Conservation (phyloP, 2,329 filamentous ascomycete genomes). For the Setomelanomma holmii region DNA sequence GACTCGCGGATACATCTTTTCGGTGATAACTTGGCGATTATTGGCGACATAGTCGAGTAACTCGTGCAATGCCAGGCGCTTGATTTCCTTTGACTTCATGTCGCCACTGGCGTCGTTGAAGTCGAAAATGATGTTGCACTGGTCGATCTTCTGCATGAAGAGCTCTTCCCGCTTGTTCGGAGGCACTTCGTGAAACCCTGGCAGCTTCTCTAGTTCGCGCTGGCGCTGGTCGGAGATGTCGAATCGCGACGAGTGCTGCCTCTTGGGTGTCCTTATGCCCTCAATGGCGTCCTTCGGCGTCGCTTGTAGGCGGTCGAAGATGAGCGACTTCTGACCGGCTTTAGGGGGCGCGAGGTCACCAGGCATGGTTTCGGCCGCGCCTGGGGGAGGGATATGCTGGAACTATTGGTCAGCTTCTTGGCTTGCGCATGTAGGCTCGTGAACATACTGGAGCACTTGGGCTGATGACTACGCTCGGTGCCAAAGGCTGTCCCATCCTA, state of each 20-base stretch:
- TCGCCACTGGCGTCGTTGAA: constrained; percentile 98
- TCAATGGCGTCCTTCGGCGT: constrained; percentile 97
- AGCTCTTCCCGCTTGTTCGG: constrained; percentile 94
- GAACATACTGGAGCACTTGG: constrained; percentile 75
- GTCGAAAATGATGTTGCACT: constrained; percentile 99
- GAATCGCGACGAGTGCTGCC: constrained; percentile 96
- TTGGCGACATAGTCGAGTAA: constrained; percentile 98
- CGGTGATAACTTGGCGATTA: constrained; percentile 97
- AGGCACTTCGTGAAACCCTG: constrained; percentile 96
- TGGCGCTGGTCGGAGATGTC: constrained; percentile 91
- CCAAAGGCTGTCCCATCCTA: constrained; percentile 68
- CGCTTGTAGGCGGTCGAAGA: constrained; percentile 88
- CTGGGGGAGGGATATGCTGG: constrained; percentile 90
- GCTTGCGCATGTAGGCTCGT: background rate
- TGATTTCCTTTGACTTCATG: constrained; percentile 99
- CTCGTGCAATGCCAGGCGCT: constrained; percentile 92
- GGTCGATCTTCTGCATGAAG: constrained; percentile 99
- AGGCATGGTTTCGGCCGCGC: constrained; percentile 96
- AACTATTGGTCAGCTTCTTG: constrained; percentile 13
- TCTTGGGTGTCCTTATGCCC: constrained; percentile 91
- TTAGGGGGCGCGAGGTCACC: constrained; percentile 95
- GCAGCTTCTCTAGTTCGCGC: constrained; percentile 94
- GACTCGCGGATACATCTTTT: constrained; percentile 97
- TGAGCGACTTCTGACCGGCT: constrained; percentile 84
- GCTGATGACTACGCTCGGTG: constrained; percentile 92